Conservation (phyloP, 2,329 filamentous ascomycete genomes). For the Fusarium guadeloupense region DNA sequence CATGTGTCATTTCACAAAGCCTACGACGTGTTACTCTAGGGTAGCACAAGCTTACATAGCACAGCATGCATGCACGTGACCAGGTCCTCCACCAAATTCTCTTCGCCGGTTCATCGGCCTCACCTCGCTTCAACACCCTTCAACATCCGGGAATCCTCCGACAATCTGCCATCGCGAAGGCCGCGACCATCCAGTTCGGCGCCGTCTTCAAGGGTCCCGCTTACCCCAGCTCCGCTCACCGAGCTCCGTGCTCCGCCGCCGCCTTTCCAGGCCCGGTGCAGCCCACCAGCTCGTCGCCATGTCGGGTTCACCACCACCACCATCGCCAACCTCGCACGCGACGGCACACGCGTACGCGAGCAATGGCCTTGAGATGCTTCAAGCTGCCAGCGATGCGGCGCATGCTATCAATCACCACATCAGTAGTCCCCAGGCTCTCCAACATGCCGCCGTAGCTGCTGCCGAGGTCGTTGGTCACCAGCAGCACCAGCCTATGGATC, state of each 20-base stretch:
- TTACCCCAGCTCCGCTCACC: constrained; percentile 31
- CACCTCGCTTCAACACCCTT: constrained; percentile 52
- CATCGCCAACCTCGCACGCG: constrained; percentile 41
- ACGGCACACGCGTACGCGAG: constrained; percentile 56
- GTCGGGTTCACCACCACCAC: constrained; percentile 44
- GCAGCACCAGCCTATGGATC: constrained; percentile 33
- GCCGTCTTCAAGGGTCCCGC: constrained; percentile 35
- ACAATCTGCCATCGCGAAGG: constrained; percentile 54
- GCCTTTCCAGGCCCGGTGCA: constrained; percentile 31
- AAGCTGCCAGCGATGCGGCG: constrained; percentile 57
- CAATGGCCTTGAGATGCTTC: constrained; percentile 57
- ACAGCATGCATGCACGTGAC: constrained; percentile 33
- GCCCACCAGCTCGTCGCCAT: constrained; percentile 28
- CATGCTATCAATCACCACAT: constrained; percentile 47
- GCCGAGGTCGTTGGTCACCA: constrained; percentile 44
- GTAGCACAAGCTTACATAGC: neutral
- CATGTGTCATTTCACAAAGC: neutral
- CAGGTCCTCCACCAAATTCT: constrained; percentile 20
- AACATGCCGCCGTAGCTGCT: constrained; percentile 51
- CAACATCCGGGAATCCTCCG: constrained; percentile 54
- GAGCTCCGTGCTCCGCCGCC: constrained; percentile 37
- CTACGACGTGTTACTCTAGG: neutral
- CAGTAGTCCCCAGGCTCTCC: constrained; percentile 50
- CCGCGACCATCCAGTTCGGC: constrained; percentile 28
- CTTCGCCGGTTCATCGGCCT: constrained; percentile 46